phyloP scores from a whole-genome alignment of 2,329 filamentous ascomycete genomes.

The Scleromitrula shiraiana region DNA sequence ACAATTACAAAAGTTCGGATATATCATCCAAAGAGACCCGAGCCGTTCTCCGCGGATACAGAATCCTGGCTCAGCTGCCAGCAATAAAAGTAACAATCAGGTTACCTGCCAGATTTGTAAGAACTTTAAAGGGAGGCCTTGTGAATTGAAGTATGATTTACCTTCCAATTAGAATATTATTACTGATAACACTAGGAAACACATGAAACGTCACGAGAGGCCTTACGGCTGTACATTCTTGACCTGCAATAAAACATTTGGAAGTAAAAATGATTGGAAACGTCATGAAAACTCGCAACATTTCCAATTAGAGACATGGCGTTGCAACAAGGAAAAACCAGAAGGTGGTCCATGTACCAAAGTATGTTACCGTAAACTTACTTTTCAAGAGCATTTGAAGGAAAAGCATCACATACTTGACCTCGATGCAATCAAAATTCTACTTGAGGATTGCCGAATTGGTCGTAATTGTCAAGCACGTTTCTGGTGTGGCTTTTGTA shows the following conservation, averaged over 20 bases:
- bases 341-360: conserved; percentile 42
- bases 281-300: conserved; percentile 81
- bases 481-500: conserved; percentile 89
- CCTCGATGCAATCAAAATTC: conserved; percentile 30
- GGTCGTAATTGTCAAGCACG: conserved; percentile 54
- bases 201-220: conserved; percentile 70
- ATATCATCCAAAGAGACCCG: conserved; percentile 19
- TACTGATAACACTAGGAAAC: conserved; percentile 54
- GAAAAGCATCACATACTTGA: conserved; percentile 28
- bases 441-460: conserved; percentile 48
- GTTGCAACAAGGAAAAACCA: conserved; percentile 45
- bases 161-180: not conserved
- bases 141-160: conserved; percentile 47
- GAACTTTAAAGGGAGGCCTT: conserved; percentile 42
- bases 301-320: conserved; percentile 62
- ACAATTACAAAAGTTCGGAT: conserved; percentile 20
- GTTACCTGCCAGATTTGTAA: conserved; percentile 35
- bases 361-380: conserved; percentile 49
- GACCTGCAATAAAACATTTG: conserved; percentile 64
- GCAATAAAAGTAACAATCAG: conserved; percentile 25
- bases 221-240: conserved; percentile 76
- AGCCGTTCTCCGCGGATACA: conserved; percentile 14
- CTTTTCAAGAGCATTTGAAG: conserved; percentile 54
- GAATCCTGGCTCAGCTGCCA: conserved; percentile 21
- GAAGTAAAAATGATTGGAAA: conserved; percentile 94